These are phyloP conservation scores for Termitomyces sp. DNA, from an alignment of 768 basidiomycete species.

Conservation along the genomic window DNA sequence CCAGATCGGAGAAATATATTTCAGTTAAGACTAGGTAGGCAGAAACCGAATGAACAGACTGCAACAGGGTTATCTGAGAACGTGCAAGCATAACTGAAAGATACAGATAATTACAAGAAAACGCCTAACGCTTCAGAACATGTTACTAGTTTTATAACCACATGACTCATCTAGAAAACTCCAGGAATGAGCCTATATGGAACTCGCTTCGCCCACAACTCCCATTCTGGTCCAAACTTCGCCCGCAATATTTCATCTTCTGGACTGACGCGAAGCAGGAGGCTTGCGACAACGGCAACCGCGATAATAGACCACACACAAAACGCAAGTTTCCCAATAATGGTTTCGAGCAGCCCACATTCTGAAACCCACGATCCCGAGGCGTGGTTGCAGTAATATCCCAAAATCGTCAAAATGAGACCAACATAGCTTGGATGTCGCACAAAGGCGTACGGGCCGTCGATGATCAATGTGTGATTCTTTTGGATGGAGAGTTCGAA, in stretches of 20 bases:
- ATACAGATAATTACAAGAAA: background rate
- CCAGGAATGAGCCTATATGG: constrained; percentile 30
- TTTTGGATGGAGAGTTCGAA: constrained; percentile 33
- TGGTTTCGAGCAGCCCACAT: constrained; percentile 25
- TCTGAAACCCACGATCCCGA: constrained; percentile 31
- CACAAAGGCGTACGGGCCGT: constrained; percentile 33
- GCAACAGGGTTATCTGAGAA: no score
- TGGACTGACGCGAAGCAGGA: constrained; percentile 24
- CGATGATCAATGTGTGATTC: constrained; percentile 29
- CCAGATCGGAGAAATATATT: background rate
- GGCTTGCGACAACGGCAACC: constrained; percentile 20
- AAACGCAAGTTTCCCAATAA: constrained; percentile 12
- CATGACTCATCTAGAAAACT: constrained; percentile 21
- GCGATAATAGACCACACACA: constrained; percentile 23
- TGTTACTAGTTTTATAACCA: background rate
- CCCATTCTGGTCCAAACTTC: constrained; percentile 25
- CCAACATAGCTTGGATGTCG: constrained; percentile 39
- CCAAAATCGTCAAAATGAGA: constrained; percentile 28
- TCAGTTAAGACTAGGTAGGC: background rate
- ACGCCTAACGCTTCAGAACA: background rate
- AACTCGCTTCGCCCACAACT: constrained; percentile 25
- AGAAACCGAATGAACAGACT: no score
- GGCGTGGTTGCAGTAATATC: constrained; percentile 20
- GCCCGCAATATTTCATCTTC: constrained; percentile 32
- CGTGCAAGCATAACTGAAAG: background rate